Evolutionary conservation across 129 eudicot genomes (phyloP), one percentile per base, ranked within the genome.

Genomic region (Apium graveolens): DNA sequence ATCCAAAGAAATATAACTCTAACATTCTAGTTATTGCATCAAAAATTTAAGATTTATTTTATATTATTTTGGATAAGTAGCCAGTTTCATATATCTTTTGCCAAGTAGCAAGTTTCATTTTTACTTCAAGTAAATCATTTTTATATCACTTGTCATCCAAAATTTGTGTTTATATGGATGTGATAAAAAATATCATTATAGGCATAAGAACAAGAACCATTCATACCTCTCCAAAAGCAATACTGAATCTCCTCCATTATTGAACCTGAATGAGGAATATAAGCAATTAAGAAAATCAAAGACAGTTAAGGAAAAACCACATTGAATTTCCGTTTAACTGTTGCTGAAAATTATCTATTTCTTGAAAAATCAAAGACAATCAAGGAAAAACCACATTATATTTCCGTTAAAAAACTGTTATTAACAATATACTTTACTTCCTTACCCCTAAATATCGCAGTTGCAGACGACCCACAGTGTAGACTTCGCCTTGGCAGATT

Each of bases 381-480:
- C n/a, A 44, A 44, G 48, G 20, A 5, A 17, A 31, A 38, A 76
- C 12, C 69, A 32, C 41, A 75, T 51, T 48, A 51, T 70, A 20
- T 11, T 73, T 68, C 73, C n/a, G 5, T 31, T 39, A 6, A 68
- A 44, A 11, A 26, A 48, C 13, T 9, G 6, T 48, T 49, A 46
- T 7, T 26, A 0, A 7, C 11, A 49, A 48, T 35, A 63, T n/a
- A 42, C 48, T 68, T 26, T 21, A 6, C 1, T 76, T 48, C 24
- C 26, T 39, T 79, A 85, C 89, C 86, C 73, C 44, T 35, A 68
- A 79, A 82, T 41, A 60, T 8, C 35, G 81, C 48, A 31, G 53
- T 38, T 66, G 77, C 72, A 1, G 78, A 49, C 63, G 60, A n/a
- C 77, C 95, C 97, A 78, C 92, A 91, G 75, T 79, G 84, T 75